Conservation (phyloP, 1,284 basidiomycete genomes). For the Meripilus lineatus region DNA sequence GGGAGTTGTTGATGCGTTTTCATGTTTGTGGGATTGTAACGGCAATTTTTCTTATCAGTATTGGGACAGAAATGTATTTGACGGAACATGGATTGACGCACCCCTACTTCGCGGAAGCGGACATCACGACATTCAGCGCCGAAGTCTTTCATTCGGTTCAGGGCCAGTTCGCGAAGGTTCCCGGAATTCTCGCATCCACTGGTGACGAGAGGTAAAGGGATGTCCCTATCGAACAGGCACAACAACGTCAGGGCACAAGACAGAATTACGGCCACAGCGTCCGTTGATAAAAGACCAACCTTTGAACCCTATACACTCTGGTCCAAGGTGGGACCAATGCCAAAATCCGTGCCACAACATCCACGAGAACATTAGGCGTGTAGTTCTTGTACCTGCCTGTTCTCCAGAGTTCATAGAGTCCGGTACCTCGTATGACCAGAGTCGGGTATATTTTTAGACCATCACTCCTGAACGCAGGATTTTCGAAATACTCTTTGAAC, state of each 20-base stretch:
- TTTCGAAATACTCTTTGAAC: constrained; percentile 99
- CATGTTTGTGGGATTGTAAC: too few relatives aligned
- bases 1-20: too few relatives aligned
- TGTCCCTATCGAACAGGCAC: constrained; percentile 59
- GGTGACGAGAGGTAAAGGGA: constrained; percentile 90
- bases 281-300: constrained; percentile 41
- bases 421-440: constrained; percentile 96
- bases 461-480: constrained; percentile 95
- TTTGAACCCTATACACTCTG: constrained; percentile 94
- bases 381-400: constrained; percentile 99
- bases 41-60: too few relatives aligned
- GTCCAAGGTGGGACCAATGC: constrained; percentile 99
- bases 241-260: constrained; percentile 10
- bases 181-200: constrained; percentile 98
- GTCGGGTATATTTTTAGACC: constrained; percentile 99
- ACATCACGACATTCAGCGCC: constrained; percentile 98
- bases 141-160: constrained; percentile 99
- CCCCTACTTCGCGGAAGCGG: constrained; percentile 95
- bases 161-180: constrained; percentile 92
- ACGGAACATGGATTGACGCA: constrained; percentile 47
- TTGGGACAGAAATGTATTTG: too few relatives aligned
- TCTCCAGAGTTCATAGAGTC: constrained; percentile 94
- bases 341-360: constrained; percentile 94
- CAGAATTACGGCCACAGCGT: constrained; percentile 5
- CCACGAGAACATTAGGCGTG: constrained; percentile 96